Evolutionary conservation across 805 yeast species (phyloP).

Genomic region (Blastobotrys parvus): DNA sequence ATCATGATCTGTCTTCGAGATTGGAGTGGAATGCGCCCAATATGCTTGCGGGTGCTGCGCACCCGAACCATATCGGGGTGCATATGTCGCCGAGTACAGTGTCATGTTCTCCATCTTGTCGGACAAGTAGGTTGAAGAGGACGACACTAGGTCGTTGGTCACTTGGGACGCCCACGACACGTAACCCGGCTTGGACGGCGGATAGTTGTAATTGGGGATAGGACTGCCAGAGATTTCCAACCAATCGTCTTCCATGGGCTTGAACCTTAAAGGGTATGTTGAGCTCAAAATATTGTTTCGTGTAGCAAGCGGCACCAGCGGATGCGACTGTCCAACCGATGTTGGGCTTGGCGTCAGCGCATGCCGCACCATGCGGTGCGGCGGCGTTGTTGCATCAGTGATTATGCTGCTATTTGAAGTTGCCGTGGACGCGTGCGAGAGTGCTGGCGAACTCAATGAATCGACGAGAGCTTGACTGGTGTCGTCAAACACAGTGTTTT

Average conservation of each 20-base stretch:
- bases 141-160: slow-evolving; percentile 15
- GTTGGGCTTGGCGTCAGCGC: not conserved
- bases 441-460: not conserved
- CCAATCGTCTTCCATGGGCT: slow-evolving; percentile 20
- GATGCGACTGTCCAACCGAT: slow-evolving; percentile 9
- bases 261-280: slow-evolving; percentile 13
- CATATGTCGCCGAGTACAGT: not conserved
- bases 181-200: slow-evolving; percentile 3
- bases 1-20: too few relatives aligned
- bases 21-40: too few relatives aligned
- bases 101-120: slow-evolving; percentile 8
- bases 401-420: not conserved
- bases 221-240: slow-evolving; percentile 9
- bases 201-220: slow-evolving; percentile 4
- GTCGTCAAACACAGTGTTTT: not conserved
- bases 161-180: slow-evolving; percentile 14
- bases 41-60: not conserved
- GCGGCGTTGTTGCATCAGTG: too few relatives aligned
- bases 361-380: too few relatives aligned
- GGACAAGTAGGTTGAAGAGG: slow-evolving; percentile 14
- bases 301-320: slow-evolving; percentile 15
- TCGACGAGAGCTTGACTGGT: not conserved
- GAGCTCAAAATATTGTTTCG: slow-evolving; percentile 12
- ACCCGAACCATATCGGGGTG: not conserved
- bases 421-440: not conserved